Base-by-base conservation (phyloP, 2,329 filamentous ascomycete species). In the Zymoseptoria brevis region DNA sequence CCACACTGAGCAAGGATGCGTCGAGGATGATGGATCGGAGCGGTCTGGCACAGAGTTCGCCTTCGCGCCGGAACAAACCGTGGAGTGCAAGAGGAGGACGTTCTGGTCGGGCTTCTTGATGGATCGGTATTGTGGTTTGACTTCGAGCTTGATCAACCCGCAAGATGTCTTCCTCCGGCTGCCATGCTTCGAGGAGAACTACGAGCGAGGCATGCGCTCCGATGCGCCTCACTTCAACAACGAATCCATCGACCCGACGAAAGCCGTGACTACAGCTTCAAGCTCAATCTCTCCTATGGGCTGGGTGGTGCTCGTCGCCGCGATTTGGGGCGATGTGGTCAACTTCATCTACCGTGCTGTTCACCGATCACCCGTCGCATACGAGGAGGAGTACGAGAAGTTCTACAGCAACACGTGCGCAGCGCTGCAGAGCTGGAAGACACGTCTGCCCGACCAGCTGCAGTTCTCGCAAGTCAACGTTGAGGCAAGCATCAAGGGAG, bases 21-120 rank as follows among this genome's bases (percentile, higher is more conserved):
- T 30, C 11, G 63, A 66, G 16, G 62, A 60, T 8, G 57, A 63
- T 9, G 45, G 48, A n/a, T 52, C 56, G 8, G 60, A 62, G 56
- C 63, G 59, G 19, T 19, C 57, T 7, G 50, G 59, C 21, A 60
- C 60, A 26, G 65, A 67, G 11, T 74, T 70, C 54, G 64, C 57
- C 2, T 58, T 73, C 19, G 66, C 67, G 3, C 56, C 56, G 8
- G 66, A 71, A 22, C 72, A 74, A 29, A 81, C 86, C 64, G 80
- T 81, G 22, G 88, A 91, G 72, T 86, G 85, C 66, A 80, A 84
- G 60, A 80, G 87, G 63, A 79, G 88, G 58, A 89, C 86, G 0
- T 87, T 89, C 67, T 91, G 87, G 87, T 83, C 84, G 26, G 81
- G 84, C 55, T 88, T 86, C 65, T 75, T 89, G 65, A 80, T 88